Evolutionary conservation across 1,139 yeast species (phyloP).

Genomic region (Wickerhamiella infanticola): DNA sequence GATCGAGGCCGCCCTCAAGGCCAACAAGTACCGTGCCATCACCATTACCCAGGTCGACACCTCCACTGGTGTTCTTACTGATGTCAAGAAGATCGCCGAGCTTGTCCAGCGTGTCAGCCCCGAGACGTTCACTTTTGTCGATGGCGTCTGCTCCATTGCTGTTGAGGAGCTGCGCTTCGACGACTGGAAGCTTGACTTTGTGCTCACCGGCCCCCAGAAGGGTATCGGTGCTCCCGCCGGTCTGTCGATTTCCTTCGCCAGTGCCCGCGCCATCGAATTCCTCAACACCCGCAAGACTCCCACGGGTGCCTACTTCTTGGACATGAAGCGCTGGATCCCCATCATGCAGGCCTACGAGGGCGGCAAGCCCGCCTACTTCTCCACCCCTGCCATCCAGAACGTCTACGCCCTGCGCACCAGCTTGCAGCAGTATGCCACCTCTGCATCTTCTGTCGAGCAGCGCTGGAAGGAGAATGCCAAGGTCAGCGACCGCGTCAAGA

Average conservation of each 20-base stretch:
- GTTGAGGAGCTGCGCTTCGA: conserved; percentile 79
- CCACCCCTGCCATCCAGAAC: conserved; percentile 85
- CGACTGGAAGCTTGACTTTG: conserved; percentile 81
- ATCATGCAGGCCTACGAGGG: conserved; percentile 76
- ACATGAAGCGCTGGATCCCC: conserved; percentile 77
- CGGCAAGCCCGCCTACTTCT: conserved; percentile 75
- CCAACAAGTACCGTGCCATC: conserved; percentile 45
- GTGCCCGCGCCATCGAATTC: conserved; percentile 62
- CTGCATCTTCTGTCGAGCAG: conserved; percentile 35
- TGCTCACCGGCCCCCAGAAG: conserved; percentile 85
- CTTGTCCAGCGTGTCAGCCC: conserved; percentile 55
- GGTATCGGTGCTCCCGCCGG: conserved; percentile 95
- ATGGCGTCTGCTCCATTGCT: conserved; percentile 89
- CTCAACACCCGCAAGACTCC: conserved; percentile 34
- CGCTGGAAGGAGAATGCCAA: conserved; percentile 50
- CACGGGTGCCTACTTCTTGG: conserved; percentile 54
- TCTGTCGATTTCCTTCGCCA: conserved; percentile 58
- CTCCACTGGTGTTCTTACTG: conserved; percentile 77
- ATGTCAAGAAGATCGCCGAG: conserved; percentile 47
- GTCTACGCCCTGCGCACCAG: conserved; percentile 70
- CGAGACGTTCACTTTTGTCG: conserved; percentile 69
- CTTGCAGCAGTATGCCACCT: conserved; percentile 49
- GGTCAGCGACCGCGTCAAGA: conserved; percentile 54
- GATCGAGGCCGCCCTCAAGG: conserved; percentile 40
- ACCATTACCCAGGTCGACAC: conserved; percentile 94